Evolutionary conservation across 2,329 filamentous ascomycete species (phyloP).

Genomic region (Paecilomyces sp.): DNA sequence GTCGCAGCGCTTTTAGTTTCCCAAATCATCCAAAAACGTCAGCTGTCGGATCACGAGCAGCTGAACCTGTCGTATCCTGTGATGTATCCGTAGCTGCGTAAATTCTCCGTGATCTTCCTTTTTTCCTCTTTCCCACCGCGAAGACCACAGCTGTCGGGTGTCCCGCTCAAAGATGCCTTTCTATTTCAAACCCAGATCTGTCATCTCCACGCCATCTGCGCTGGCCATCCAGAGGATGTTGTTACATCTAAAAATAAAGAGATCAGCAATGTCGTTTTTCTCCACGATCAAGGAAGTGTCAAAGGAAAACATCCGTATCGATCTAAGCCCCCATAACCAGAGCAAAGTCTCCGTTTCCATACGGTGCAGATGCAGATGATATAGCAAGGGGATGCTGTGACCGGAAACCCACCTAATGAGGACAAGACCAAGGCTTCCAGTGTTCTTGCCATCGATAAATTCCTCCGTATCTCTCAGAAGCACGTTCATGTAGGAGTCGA

Average conservation of each 20-base stretch:
- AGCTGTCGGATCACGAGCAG: neutral
- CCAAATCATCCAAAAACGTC: neutral
- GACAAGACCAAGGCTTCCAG: conserved; percentile 79
- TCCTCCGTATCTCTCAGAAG: conserved; percentile 88
- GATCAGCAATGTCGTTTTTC: neutral
- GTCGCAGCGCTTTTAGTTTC: neutral
- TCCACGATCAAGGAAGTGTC: neutral
- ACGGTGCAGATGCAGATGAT: neutral
- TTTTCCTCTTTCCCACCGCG: neutral
- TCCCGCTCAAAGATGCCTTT: neutral
- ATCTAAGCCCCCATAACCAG: neutral
- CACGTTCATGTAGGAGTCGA: conserved; percentile 99
- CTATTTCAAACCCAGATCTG: conserved; percentile 32
- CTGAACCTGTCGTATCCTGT: neutral
- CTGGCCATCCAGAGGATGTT: conserved; percentile 89
- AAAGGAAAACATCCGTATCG: neutral
- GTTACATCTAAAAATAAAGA: conserved; percentile 60
- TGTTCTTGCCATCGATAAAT: conserved; percentile 80
- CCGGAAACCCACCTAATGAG: conserved; percentile 64
- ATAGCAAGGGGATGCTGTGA: neutral
- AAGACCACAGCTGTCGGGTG: neutral
- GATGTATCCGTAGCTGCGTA: neutral
- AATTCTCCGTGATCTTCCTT: neutral
- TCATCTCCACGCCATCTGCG: conserved; percentile 45
- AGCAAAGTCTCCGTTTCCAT: neutral